These are phyloP conservation scores for Psilocybe cubensis DNA, from an alignment of 768 basidiomycete genomes.

Conservation along the genomic window DNA sequence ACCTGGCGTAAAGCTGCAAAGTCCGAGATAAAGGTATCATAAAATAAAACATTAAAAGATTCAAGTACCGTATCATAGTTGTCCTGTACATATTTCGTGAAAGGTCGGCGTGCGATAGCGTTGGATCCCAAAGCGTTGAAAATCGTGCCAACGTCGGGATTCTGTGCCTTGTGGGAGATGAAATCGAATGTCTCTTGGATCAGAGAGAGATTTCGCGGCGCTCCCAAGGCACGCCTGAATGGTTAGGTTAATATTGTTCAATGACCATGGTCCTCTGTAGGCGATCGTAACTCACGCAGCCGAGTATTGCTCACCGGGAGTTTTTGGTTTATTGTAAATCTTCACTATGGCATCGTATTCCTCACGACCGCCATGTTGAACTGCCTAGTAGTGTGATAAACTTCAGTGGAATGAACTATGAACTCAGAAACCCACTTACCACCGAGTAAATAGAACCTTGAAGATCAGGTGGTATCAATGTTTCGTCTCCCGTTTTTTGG, in stretches of 20 bases:
- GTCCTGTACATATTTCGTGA: slow-evolving; percentile 65
- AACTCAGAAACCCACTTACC: slow-evolving; percentile 39
- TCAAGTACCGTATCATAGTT: slow-evolving; percentile 62
- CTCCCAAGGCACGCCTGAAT: background rate
- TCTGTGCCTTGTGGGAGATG: slow-evolving; percentile 53
- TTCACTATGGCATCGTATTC: slow-evolving; percentile 77
- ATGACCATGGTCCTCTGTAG: background rate
- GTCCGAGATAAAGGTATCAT: background rate
- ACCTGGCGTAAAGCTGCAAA: slow-evolving; percentile 61
- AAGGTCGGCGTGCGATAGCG: slow-evolving; percentile 48
- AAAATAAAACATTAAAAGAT: background rate
- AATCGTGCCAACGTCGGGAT: slow-evolving; percentile 65
- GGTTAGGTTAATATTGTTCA: background rate
- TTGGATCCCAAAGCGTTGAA: slow-evolving; percentile 62
- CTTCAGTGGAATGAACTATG: background rate
- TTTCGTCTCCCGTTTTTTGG: slow-evolving; percentile 73
- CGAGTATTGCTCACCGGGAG: slow-evolving; percentile 71
- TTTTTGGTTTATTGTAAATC: slow-evolving; percentile 72
- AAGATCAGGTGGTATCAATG: slow-evolving; percentile 81
- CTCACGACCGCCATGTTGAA: slow-evolving; percentile 68
- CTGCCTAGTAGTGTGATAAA: slow-evolving; percentile 48
- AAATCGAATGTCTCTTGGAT: slow-evolving; percentile 63
- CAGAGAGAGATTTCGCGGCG: slow-evolving; percentile 31
- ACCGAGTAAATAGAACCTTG: slow-evolving; percentile 54
- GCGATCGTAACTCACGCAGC: slow-evolving; percentile 60